Evolutionary conservation across 1,284 basidiomycete species (phyloP).

Genomic region (Leccinum fuscescens): DNA sequence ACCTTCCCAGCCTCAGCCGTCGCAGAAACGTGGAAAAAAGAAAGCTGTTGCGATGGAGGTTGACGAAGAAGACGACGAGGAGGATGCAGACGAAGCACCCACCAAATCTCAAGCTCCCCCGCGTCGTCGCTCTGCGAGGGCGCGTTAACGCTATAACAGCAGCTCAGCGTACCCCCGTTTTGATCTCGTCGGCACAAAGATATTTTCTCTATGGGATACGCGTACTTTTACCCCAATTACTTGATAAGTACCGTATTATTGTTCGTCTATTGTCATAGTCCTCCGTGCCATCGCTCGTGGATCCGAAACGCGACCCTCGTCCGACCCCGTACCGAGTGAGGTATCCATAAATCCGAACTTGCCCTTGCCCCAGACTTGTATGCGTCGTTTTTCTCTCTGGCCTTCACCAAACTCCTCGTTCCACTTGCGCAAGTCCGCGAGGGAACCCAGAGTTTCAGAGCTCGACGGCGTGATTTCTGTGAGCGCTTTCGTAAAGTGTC

Average conservation of each 20-base stretch:
- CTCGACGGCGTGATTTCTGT: slow-evolving; percentile 85
- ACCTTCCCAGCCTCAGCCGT: slow-evolving; percentile 5
- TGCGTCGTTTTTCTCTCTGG: slow-evolving; percentile 54
- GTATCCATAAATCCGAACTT: slow-evolving; percentile 67
- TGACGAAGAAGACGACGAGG: slow-evolving; percentile 35
- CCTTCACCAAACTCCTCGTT: slow-evolving; percentile 91
- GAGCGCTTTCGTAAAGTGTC: slow-evolving; percentile 79
- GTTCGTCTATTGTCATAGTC: slow-evolving; percentile 26
- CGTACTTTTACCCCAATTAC: slow-evolving; percentile 15
- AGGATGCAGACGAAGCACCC: slow-evolving; percentile 28
- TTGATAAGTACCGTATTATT: slow-evolving; percentile 20
- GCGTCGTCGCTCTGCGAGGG: slow-evolving; percentile 28
- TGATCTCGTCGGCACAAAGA: neutral
- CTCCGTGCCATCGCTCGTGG: slow-evolving; percentile 19
- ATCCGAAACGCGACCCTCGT: slow-evolving; percentile 45
- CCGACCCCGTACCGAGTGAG: slow-evolving; percentile 30
- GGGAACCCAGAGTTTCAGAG: slow-evolving; percentile 76
- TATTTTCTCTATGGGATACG: slow-evolving; percentile 6
- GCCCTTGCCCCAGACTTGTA: slow-evolving; percentile 72
- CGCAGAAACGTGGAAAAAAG: slow-evolving; percentile 32
- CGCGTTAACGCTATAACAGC: slow-evolving; percentile 10
- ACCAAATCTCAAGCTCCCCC: slow-evolving; percentile 24
- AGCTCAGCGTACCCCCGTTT: neutral
- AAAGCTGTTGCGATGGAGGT: slow-evolving; percentile 36
- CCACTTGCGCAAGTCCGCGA: slow-evolving; percentile 85